Conservation (phyloP, 352 stramenopile genomes). For the Pythium vanterpoolii region DNA sequence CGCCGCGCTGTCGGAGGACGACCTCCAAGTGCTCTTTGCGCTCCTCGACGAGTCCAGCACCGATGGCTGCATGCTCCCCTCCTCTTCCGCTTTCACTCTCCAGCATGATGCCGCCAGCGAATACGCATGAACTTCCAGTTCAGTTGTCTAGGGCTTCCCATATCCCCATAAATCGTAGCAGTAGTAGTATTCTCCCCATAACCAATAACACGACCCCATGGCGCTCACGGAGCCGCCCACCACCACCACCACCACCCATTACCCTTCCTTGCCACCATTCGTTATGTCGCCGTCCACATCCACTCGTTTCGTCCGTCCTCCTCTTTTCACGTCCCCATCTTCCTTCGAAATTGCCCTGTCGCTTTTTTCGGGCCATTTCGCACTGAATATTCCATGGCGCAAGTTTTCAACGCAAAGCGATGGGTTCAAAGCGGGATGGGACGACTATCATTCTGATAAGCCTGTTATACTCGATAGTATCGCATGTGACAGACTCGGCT, state of each 20-base stretch:
- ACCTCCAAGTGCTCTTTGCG: constrained; percentile 17
- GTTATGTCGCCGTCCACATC: not conserved
- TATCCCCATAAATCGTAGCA: no score
- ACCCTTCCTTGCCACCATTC: not conserved
- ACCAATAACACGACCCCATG: not conserved
- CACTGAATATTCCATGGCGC: no score
- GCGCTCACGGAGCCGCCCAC: not conserved
- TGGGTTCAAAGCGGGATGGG: constrained; percentile 8
- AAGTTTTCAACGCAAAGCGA: not conserved
- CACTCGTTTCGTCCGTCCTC: not conserved
- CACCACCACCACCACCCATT: not conserved
- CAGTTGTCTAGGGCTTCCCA: no score
- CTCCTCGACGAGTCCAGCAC: constrained; percentile 12
- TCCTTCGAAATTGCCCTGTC: not conserved
- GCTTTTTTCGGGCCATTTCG: not conserved
- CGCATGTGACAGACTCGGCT: constrained; percentile 8
- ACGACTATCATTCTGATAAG: not conserved
- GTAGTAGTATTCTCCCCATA: not conserved
- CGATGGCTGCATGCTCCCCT: no score
- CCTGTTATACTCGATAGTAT: not conserved
- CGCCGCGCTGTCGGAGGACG: constrained; percentile 11
- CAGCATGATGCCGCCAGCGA: constrained; percentile 8
- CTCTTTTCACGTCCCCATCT: not conserved
- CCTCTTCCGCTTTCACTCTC: not conserved
- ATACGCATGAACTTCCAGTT: constrained; percentile 1